These are phyloP conservation scores for Sporothrix dimorphospora DNA, from an alignment of 2,329 filamentous ascomycete species.

Conservation along the genomic window DNA sequence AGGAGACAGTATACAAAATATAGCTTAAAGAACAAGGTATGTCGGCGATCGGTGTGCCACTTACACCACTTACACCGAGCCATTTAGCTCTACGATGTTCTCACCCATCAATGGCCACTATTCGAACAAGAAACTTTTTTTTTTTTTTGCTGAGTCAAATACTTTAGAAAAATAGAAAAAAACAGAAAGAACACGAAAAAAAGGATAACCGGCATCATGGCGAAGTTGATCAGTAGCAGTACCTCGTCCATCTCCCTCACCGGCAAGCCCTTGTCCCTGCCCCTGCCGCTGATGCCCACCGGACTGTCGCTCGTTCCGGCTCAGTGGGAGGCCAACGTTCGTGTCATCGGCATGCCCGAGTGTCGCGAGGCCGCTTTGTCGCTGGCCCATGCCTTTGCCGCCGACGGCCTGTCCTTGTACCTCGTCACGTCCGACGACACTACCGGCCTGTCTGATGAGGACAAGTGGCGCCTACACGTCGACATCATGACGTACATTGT, in stretches of 20 bases:
- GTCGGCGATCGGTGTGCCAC: not conserved
- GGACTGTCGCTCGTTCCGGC: slow-evolving; percentile 54
- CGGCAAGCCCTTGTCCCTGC: not conserved
- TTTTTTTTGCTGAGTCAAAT: too few species aligned
- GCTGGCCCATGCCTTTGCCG: slow-evolving; percentile 76
- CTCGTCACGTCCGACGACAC: slow-evolving; percentile 66
- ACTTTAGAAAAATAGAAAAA: not conserved
- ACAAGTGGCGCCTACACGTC: slow-evolving; percentile 76
- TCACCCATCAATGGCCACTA: too few species aligned
- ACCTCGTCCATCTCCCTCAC: slow-evolving; percentile 28
- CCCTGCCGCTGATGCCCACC: not conserved
- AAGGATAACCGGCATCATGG: slow-evolving; percentile 46
- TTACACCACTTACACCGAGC: not conserved
- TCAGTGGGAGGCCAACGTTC: slow-evolving; percentile 60
- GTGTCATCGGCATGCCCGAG: slow-evolving; percentile 66
- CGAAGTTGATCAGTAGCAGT: slow-evolving; percentile 42
- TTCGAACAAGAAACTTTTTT: not conserved
- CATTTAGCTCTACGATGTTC: not conserved
- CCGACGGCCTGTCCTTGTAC: slow-evolving; percentile 75
- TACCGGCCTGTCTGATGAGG: slow-evolving; percentile 61
- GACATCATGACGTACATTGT: slow-evolving; percentile 78
- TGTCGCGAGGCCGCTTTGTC: slow-evolving; percentile 71
- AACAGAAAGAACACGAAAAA: not conserved
- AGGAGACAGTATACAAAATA: slow-evolving; percentile 60
- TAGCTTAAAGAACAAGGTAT: slow-evolving; percentile 39